These are phyloP conservation scores for Gloeopeniophorella convolvens DNA, from an alignment of 768 basidiomycete species.

Conservation along the genomic window DNA sequence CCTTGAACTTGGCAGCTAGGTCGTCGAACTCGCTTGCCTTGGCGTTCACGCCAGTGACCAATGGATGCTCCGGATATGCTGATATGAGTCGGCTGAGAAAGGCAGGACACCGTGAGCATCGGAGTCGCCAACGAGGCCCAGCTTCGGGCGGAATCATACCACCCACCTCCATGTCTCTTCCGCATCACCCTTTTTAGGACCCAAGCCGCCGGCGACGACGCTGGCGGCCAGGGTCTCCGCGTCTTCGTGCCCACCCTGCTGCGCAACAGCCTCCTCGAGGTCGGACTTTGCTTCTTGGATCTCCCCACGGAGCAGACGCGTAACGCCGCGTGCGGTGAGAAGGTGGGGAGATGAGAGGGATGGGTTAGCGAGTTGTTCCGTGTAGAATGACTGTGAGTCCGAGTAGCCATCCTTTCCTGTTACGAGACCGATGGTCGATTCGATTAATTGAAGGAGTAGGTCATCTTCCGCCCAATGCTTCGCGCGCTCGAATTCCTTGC, in stretches of 20 bases:
- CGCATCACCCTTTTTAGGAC: conserved; percentile 50
- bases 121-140: conserved; percentile 1
- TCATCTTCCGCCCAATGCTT: conserved; percentile 88
- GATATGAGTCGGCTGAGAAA: conserved; percentile 35
- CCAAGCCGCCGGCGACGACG: conserved; percentile 57
- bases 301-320: conserved; percentile 72
- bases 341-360: conserved; percentile 68
- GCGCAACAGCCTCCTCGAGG: conserved; percentile 65
- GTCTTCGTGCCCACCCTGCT: conserved; percentile 44
- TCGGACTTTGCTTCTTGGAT: conserved; percentile 72
- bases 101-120: conserved; percentile 14
- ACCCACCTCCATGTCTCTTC: conserved; percentile 68
- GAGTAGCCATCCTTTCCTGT: conserved; percentile 67
- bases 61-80: conserved; percentile 62
- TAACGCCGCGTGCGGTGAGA: conserved; percentile 72
- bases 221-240: conserved; percentile 64
- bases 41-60: conserved; percentile 52
- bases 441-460: conserved; percentile 81
- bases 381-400: conserved; percentile 57
- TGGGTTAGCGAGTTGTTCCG: conserved; percentile 78
- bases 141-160: not conserved
- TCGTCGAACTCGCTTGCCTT: conserved; percentile 64
- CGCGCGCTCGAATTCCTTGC: conserved; percentile 76
- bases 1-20: conserved; percentile 47
- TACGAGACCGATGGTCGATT: conserved; percentile 71